A percentile compares a stretch with the other conserved stretches of the same genome.
Conservation (phyloP, 192 early-diverging fungal genomes). For the Umbelopsis ramanniana region DNA sequence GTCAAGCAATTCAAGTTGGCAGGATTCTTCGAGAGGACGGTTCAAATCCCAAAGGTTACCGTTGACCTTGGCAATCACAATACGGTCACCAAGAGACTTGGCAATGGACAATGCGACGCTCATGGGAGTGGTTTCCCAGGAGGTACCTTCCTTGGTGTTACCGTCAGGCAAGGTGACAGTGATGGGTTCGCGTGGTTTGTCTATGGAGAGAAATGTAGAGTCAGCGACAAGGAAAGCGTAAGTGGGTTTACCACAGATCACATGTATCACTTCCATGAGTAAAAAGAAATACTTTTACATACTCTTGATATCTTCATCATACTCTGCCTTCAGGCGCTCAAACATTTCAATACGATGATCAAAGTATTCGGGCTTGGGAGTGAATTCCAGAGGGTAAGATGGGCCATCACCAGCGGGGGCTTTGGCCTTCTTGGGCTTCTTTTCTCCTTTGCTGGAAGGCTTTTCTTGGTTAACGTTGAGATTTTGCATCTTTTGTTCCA, state of each 20-base stretch:
- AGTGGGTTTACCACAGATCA: not conserved
- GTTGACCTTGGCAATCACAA: conserved; percentile 95
- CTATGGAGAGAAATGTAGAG: conserved; percentile 41
- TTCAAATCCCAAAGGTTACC: conserved; percentile 87
- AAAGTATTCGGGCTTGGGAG: conserved; percentile 77
- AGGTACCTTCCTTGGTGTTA: conserved; percentile 71
- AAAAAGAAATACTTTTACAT: conserved; percentile 54
- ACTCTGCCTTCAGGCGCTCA: conserved; percentile 67
- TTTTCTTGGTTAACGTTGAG: conserved; percentile 28
- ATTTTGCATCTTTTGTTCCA: conserved; percentile 27
- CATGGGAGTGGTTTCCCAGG: conserved; percentile 97
- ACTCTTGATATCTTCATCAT: conserved; percentile 69
- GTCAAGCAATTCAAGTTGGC: conserved; percentile 86
- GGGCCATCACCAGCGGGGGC: conserved; percentile 36
- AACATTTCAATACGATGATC: conserved; percentile 81
- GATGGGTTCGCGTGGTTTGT: conserved; percentile 75
- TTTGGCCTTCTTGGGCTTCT: conserved; percentile 53
- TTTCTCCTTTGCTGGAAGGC: conserved; percentile 7
- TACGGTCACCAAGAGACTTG: conserved; percentile 88
- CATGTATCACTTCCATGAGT: not conserved
- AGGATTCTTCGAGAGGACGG: conserved; percentile 83
- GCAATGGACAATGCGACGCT: conserved; percentile 86
- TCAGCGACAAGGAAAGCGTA: not conserved
- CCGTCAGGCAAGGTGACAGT: conserved; percentile 91
- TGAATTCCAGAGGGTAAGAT: conserved; percentile 44